These are phyloP conservation scores for Clarireedia homoeocarpa DNA, from an alignment of 2,329 filamentous ascomycete species.

Conservation along the genomic window DNA sequence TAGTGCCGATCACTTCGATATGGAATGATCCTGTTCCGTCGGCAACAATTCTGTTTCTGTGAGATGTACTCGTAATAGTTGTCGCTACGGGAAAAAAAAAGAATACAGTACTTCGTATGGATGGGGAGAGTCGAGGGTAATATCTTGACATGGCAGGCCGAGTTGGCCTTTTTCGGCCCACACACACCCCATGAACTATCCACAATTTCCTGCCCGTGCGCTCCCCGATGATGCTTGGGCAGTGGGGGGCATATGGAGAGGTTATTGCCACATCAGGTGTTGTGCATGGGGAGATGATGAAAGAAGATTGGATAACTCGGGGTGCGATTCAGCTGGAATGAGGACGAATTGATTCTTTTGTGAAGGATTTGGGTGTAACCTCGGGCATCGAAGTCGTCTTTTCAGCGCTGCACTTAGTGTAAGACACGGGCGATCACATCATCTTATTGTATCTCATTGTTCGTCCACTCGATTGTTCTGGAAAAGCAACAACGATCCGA, in stretches of 20 bases:
- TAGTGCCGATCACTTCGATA: background rate
- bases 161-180: background rate
- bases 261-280: conserved; percentile 1
- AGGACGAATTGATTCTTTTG: background rate
- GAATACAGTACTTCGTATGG: background rate
- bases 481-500: too few relatives aligned
- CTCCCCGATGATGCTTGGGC: background rate
- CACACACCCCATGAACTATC: background rate
- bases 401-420: too few relatives aligned
- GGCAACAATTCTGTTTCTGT: background rate
- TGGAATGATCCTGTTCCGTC: background rate
- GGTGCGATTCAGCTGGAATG: background rate
- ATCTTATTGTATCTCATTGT: too few relatives aligned
- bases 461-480: background rate
- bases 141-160: background rate
- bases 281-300: background rate
- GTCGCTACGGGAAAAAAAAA: background rate
- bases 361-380: background rate
- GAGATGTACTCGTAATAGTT: background rate
- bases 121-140: background rate
- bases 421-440: background rate
- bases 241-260: background rate
- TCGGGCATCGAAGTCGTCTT: background rate
- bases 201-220: background rate
- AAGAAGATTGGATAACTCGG: background rate